Evolutionary conservation across 1,284 basidiomycete genomes (phyloP), one percentile per base, ranked within the genome.

Genomic region (Grifola frondosa): DNA sequence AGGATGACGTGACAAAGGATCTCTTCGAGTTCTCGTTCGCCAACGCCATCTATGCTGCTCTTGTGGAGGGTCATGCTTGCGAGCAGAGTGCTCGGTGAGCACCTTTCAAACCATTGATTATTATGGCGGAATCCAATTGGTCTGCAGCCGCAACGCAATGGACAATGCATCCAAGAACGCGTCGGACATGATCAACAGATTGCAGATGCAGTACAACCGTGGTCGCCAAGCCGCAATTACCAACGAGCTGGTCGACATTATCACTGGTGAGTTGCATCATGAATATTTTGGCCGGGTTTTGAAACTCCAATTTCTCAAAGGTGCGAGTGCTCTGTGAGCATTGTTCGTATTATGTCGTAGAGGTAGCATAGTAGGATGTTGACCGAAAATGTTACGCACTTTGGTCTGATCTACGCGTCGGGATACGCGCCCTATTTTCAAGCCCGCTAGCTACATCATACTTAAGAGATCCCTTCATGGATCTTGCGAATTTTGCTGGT

Each of bases 111-210:
- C 9, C 33, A 29, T 34, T 36, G 9, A 49, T 46, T 37, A 24
- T 28, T 24, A 37, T 3, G 11, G 4, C 5, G 7, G 3, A 8
- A n/a, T 15, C 37, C 39, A 22, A 49, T 22, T 11, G 4, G 11
- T 6, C 3, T 19, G 1, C 35, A 80, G 93, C 70, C 89, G 96
- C 58, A 98, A 97, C 61, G 96, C 97, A 64, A 99, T 99, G 96
- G 96, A 99, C 84, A 99, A 96, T 65, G 97, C 96, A 40, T 96
- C 95, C 55, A 99, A 95, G 86, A 99, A 99, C 71, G 97, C 96
- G 46, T 78, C 74, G 40, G 92, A 94, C 68, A 95, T 96, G 92
- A 95, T 95, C 61, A 71, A 69, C 54, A 71, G 77, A 40, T 77
- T 97, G 46, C 88, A 89, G 66, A 90, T 96, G 84, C 80, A 95